These are phyloP conservation scores for Eimeria mitis DNA, from an alignment of 169 alveolate genomes.

Conservation along the genomic window DNA sequence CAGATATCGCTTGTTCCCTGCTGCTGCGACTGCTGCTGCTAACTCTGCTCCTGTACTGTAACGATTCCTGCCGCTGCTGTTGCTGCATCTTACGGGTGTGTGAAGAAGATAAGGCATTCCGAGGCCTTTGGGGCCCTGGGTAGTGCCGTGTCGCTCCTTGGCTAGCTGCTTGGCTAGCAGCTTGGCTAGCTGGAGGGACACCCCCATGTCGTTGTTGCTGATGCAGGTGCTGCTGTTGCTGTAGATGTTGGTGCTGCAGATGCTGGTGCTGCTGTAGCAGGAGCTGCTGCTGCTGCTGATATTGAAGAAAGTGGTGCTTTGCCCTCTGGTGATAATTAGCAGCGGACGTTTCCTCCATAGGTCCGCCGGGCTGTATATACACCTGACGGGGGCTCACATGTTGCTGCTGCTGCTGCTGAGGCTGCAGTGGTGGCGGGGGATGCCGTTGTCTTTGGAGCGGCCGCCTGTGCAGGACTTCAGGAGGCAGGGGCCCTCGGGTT, in stretches of 20 bases:
- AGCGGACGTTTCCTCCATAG: neutral
- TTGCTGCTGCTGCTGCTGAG: conserved; percentile 65
- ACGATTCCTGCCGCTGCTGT: neutral
- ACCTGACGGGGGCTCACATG: conserved; percentile 38
- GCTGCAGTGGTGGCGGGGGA: conserved; percentile 31
- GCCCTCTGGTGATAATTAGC: conserved; percentile 35
- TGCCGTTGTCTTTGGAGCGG: conserved; percentile 27
- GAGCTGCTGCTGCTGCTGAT: conserved; percentile 50
- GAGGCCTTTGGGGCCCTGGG: conserved; percentile 14
- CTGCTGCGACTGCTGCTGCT: neutral
- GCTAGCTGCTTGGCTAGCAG: neutral
- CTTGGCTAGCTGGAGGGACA: conserved; percentile 25
- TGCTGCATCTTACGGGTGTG: conserved; percentile 16
- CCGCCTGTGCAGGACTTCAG: conserved; percentile 6
- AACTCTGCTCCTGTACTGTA: neutral
- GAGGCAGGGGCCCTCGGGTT: conserved; percentile 58
- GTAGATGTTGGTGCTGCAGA: neutral
- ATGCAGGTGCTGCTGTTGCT: conserved; percentile 26
- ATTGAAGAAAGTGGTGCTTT: conserved; percentile 2
- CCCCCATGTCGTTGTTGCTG: conserved; percentile 16
- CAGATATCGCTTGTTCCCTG: neutral
- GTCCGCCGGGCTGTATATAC: conserved; percentile 29
- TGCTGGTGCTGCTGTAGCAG: conserved; percentile 38
- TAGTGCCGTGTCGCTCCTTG: conserved; percentile 23
- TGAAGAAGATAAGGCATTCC: conserved; percentile 23